phyloP scores from a whole-genome alignment of 352 stramenopile genomes.

The Phytopythium chamaehyphon region DNA sequence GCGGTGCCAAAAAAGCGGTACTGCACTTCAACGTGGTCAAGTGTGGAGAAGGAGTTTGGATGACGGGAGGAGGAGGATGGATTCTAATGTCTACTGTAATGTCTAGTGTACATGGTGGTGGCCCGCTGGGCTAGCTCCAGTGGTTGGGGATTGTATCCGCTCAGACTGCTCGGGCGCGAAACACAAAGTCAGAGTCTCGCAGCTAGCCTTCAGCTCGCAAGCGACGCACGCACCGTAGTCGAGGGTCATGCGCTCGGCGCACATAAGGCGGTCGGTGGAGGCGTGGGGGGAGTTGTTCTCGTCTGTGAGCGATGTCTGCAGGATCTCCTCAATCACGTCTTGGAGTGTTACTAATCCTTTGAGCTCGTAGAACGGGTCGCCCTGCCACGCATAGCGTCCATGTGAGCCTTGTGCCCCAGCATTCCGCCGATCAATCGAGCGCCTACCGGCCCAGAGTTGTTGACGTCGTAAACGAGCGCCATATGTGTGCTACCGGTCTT shows the following conservation, averaged over 20 bases:
- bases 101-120: too few species aligned
- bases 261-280: slow-evolving; percentile 37
- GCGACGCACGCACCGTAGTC: slow-evolving; percentile 40
- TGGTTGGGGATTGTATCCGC: too few species aligned
- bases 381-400: slow-evolving; percentile 14
- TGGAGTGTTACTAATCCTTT: slow-evolving; percentile 97
- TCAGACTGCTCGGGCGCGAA: too few species aligned
- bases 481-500: slow-evolving; percentile 70
- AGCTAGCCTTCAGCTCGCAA: too few species aligned
- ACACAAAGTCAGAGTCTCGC: too few species aligned
- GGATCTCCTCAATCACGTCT: slow-evolving; percentile 98
- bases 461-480: slow-evolving; percentile 72
- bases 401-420: slow-evolving; percentile 2
- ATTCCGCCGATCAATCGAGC: slow-evolving; percentile 26
- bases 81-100: too few species aligned
- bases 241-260: slow-evolving; percentile 51
- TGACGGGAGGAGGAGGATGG: too few species aligned
- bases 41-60: not conserved
- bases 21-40: not conserved
- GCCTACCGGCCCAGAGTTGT: slow-evolving; percentile 75
- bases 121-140: too few species aligned
- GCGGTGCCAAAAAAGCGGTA: too few species aligned
- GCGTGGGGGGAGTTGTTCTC: slow-evolving; percentile 86
- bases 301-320: slow-evolving; percentile 95
- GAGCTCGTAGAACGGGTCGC: slow-evolving; percentile 95